Evolutionary conservation across 1,139 yeast species (phyloP).

Genomic region (Arxiozyma heterogenica): DNA sequence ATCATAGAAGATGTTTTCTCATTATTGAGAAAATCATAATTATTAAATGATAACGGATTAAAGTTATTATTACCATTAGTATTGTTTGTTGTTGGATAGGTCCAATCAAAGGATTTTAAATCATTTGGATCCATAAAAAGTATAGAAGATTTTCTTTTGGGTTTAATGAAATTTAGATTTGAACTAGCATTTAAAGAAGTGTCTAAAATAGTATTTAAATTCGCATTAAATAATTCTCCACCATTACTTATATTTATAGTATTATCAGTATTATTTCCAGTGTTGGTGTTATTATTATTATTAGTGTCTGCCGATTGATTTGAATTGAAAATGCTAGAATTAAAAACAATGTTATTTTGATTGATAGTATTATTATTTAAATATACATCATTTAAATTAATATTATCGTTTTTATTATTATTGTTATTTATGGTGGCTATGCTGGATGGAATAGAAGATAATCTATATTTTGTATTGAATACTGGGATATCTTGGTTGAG

Average conservation of each 20-base stretch:
- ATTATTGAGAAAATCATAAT: not conserved
- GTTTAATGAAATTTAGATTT: not conserved
- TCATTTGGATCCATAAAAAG: not conserved
- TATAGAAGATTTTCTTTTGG: not conserved
- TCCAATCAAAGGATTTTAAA: not conserved
- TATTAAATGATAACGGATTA: not conserved
- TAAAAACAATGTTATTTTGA: conserved; percentile 3
- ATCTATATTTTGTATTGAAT: not conserved
- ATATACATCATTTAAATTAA: not conserved
- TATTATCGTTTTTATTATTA: not conserved
- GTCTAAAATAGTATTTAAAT: not conserved
- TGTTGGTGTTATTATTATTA: not conserved
- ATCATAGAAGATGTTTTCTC: not conserved
- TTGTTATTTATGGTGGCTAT: not conserved
- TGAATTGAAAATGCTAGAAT: not conserved
- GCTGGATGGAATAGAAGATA: not conserved
- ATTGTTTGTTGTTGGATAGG: not conserved
- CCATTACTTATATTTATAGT: not conserved
- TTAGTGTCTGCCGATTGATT: not conserved
- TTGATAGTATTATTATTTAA: conserved; percentile 1
- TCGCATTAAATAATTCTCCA: not conserved
- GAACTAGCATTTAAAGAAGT: not conserved
- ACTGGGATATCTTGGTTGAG: not conserved
- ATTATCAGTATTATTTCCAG: not conserved
- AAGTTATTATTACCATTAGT: not conserved